Evolutionary conservation across 768 basidiomycete species (phyloP), one percentile per base, ranked within the genome.

Genomic region (Amanita pallidorosea): DNA sequence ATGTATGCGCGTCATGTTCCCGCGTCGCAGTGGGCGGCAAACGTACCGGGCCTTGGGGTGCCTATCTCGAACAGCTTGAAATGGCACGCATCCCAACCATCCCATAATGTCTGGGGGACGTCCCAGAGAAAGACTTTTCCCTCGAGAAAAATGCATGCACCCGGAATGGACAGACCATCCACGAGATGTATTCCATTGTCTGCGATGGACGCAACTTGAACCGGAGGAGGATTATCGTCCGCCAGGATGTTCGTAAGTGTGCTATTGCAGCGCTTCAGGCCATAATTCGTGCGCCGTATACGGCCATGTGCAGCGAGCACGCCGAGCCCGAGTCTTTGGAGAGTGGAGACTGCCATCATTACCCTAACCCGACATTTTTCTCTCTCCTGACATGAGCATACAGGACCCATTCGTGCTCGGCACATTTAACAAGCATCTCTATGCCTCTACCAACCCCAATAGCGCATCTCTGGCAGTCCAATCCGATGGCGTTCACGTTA

Each of bases 91-190:
- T 60, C 70, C 92, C 92, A 97, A 2, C 72, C 84, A 2, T 63
- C 58, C 82, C 86, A 88, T 1, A 73, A 60, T 4, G 63, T 72
- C 2, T 70, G 64, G 5, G 86, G 83, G 2, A 88, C 85, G 61
- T 97, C 83, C 95, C 95, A 99, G 35, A 97, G 63, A 48, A 94
- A 85, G 0, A 91, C 85, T 41, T 86, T 80, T 2, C 90, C 91
- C 51, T 89, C 85, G 7, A 94, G 63, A 55, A 99, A 87, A 25
- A 99, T 76, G 57, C 83, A 85, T 0, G 92, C 78, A 1, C 81
- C 82, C 0, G 83, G 79, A 1, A 96, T 63, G 15, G 88, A 60
- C 20, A 94, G 76, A 4, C 92, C 91, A 61, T 89, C 88, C n/a
- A 69, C 70, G 5, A 92, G 77, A 38, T 76, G 73, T 37, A 91